phyloP scores from a whole-genome alignment of 768 basidiomycete species.

The Strobilomyces dryophilus region DNA sequence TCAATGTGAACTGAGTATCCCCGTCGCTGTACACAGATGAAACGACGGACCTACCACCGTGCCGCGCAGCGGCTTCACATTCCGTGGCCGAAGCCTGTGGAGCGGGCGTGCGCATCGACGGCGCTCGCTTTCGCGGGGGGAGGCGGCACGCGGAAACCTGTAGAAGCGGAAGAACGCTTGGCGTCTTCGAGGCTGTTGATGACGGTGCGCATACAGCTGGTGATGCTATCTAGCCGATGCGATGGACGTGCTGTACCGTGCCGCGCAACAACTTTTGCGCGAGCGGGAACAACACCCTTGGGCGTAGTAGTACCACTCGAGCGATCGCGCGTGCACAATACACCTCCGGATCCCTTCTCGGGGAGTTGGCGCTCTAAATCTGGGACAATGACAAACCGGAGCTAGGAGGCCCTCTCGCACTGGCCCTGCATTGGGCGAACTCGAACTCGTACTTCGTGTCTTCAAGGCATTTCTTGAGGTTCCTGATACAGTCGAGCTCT shows the following conservation, averaged over 20 bases:
- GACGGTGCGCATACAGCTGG: too few relatives aligned
- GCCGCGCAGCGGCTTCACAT: too few relatives aligned
- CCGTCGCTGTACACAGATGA: conserved; percentile 42
- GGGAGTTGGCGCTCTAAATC: conserved; percentile 73
- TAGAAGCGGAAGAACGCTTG: too few relatives aligned
- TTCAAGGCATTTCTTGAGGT: conserved; percentile 68
- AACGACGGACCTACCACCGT: too few relatives aligned
- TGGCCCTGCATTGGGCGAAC: conserved; percentile 81
- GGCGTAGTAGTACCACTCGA: conserved; percentile 62
- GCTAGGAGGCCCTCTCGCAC: conserved; percentile 76
- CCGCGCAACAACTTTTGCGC: conserved; percentile 78
- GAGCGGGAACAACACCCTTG: conserved; percentile 79
- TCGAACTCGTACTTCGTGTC: conserved; percentile 83
- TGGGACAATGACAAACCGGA: conserved; percentile 83
- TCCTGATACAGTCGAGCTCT: conserved; percentile 64
- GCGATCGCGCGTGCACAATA: conserved; percentile 90
- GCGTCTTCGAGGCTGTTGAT: too few relatives aligned
- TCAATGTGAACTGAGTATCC: conserved; percentile 55
- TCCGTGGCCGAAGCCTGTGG: too few relatives aligned
- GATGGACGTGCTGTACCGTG: conserved; percentile 55
- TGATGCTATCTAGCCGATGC: too few relatives aligned
- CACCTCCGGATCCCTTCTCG: conserved; percentile 55
- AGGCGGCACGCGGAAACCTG: too few relatives aligned
- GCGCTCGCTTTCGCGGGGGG: too few relatives aligned
- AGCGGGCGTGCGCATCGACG: too few relatives aligned